phyloP scores from a whole-genome alignment of 306 rosid species.

The Trifolium subterraneum region DNA sequence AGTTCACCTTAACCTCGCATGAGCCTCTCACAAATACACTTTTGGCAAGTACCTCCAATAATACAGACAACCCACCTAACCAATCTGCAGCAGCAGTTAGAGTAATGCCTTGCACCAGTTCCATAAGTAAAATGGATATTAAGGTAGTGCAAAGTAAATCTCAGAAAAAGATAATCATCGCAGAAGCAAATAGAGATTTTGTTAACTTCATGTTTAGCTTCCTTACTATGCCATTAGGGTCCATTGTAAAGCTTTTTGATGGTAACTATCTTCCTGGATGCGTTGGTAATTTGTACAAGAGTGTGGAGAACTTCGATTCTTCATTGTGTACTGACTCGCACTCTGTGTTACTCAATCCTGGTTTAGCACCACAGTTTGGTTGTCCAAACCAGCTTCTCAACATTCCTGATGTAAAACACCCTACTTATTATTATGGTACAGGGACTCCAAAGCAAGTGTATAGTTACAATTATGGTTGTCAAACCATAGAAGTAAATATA shows the following conservation, averaged over 20 bases:
- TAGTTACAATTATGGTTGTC: accelerated
- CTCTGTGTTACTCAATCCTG: conserved; percentile 32
- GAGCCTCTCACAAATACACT: neutral
- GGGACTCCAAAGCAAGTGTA: neutral
- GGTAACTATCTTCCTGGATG: too few relatives aligned
- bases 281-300: too few relatives aligned
- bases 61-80: neutral
- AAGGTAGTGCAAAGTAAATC: conserved; percentile 34
- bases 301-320: too few relatives aligned
- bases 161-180: conserved; percentile 4
- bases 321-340: conserved; percentile 13
- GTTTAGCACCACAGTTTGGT: conserved; percentile 35
- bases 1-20: neutral
- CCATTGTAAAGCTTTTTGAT: too few relatives aligned
- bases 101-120: conserved; percentile 5
- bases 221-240: too few relatives aligned
- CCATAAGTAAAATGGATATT: conserved; percentile 12
- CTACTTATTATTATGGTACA: conserved; percentile 12
- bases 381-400: conserved; percentile 24
- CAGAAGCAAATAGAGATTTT: too few relatives aligned
- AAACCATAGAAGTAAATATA: neutral
- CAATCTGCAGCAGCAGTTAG: neutral
- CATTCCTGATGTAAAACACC: conserved; percentile 10
- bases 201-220: too few relatives aligned
- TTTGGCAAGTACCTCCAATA: neutral